Conservation (phyloP, 192 early-diverging fungal genomes). For the Coemansia sp. region DNA sequence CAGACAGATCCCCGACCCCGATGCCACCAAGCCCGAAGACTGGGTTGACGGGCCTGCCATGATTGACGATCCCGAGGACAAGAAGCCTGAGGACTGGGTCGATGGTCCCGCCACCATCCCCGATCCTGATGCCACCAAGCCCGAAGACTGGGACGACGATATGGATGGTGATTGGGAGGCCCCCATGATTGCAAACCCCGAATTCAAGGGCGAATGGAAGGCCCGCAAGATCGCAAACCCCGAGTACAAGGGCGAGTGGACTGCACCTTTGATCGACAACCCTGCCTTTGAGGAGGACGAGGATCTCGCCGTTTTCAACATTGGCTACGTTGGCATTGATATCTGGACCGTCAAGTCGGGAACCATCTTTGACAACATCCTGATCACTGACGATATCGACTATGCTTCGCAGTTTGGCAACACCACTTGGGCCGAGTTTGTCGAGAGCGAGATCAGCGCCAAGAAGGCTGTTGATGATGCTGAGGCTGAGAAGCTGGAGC, state of each 20-base stretch:
- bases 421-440: conserved; percentile 61
- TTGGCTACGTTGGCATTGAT: conserved; percentile 86
- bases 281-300: conserved; percentile 89
- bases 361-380: conserved; percentile 91
- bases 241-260: conserved; percentile 93
- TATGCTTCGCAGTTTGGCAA: conserved; percentile 75
- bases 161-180: conserved; percentile 97
- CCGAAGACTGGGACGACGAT: conserved; percentile 93
- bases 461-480: conserved; percentile 59
- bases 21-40: conserved; percentile 83
- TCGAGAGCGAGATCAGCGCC: conserved; percentile 62
- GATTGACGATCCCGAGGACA: conserved; percentile 70
- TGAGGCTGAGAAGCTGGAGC: conserved; percentile 46
- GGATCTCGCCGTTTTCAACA: conserved; percentile 78
- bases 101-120: conserved; percentile 74
- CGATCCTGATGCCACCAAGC: conserved; percentile 79
- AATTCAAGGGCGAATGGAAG: conserved; percentile 82
- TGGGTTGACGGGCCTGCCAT: conserved; percentile 72
- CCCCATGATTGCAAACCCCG: conserved; percentile 81
- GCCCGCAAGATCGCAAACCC: conserved; percentile 84
- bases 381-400: conserved; percentile 77
- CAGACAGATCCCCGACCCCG: conserved; percentile 75
- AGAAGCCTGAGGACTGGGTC: conserved; percentile 72
- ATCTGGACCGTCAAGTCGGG: conserved; percentile 94
- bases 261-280: conserved; percentile 81